phyloP scores from a whole-genome alignment of 192 early-diverging fungal genomes.

The Coemansia sp. region DNA sequence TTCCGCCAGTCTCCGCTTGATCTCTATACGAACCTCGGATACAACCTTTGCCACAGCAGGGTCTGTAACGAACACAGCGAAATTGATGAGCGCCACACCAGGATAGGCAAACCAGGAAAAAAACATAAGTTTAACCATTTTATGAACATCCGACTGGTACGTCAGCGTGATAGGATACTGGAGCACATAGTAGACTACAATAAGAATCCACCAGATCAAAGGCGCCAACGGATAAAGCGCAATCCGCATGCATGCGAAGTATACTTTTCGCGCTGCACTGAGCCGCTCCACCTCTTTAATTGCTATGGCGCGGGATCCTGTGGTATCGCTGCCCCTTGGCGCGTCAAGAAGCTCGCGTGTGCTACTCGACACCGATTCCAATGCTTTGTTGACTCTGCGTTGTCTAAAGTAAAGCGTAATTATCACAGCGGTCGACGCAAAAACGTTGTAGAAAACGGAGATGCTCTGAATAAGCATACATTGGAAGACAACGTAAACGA shows the following conservation, averaged over 20 bases:
- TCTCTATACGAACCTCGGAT: slow-evolving; percentile 11
- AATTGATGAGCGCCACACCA: slow-evolving; percentile 17
- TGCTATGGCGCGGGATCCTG: slow-evolving; percentile 2
- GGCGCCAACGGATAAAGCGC: slow-evolving; percentile 39
- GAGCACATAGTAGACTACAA: slow-evolving; percentile 13
- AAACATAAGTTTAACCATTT: slow-evolving; percentile 1
- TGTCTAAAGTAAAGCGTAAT: slow-evolving; percentile 30
- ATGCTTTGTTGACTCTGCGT: slow-evolving; percentile 12
- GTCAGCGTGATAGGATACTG: slow-evolving; percentile 35
- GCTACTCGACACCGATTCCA: slow-evolving; percentile 10
- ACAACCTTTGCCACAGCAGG: slow-evolving; percentile 24
- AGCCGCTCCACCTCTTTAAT: slow-evolving; percentile 25
- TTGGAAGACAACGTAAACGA: slow-evolving; percentile 17
- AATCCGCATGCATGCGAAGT: slow-evolving; percentile 43
- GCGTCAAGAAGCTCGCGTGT: slow-evolving; percentile 8
- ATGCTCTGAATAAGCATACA: slow-evolving; percentile 21
- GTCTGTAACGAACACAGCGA: slow-evolving; percentile 40
- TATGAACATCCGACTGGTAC: slow-evolving; percentile 10
- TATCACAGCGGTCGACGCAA: slow-evolving; percentile 18
- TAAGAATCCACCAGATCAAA: slow-evolving; percentile 20
- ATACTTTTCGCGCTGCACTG: slow-evolving; percentile 29
- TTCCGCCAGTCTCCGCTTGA: slow-evolving; percentile 2
- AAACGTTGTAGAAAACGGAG: slow-evolving; percentile 34
- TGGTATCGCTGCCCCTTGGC: background rate
- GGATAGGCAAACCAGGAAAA: slow-evolving; percentile 21